Conservation (phyloP, 352 stramenopile genomes). For the Hyphochytrium catenoides region DNA sequence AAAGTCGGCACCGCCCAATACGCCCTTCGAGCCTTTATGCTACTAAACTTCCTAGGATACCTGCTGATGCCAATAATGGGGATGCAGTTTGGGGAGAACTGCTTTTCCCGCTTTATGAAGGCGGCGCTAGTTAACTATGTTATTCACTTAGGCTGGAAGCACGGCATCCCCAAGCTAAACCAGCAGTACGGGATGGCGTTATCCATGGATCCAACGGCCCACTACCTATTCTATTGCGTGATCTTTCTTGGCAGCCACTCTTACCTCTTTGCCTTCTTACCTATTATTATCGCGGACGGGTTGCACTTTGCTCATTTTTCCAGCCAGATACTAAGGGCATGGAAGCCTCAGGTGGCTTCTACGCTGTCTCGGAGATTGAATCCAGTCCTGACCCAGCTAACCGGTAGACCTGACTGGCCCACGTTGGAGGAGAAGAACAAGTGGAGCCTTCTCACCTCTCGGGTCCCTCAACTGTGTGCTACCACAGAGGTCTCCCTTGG, state of each 20-base stretch:
- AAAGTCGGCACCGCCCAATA: slow-evolving; percentile 48
- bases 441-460: slow-evolving; percentile 50
- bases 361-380: too few relatives aligned
- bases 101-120: slow-evolving; percentile 50
- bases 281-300: slow-evolving; percentile 44
- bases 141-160: slow-evolving; percentile 49
- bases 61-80: slow-evolving; percentile 10
- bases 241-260: slow-evolving; percentile 52
- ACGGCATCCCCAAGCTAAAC: slow-evolving; percentile 37
- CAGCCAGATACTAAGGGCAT: slow-evolving; percentile 23
- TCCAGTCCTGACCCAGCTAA: too few relatives aligned
- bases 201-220: slow-evolving; percentile 42
- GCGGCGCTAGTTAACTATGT: slow-evolving; percentile 40
- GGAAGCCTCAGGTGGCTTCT: slow-evolving; percentile 21
- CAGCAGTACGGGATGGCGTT: slow-evolving; percentile 47
- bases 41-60: slow-evolving; percentile 39
- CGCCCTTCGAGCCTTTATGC: slow-evolving; percentile 23
- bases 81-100: slow-evolving; percentile 11
- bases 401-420: slow-evolving; percentile 20
- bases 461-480: slow-evolving; percentile 37
- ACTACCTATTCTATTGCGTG: slow-evolving; percentile 55
- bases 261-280: slow-evolving; percentile 42
- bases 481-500: slow-evolving; percentile 58
- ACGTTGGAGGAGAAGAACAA: slow-evolving; percentile 26
- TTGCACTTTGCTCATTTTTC: slow-evolving; percentile 42